These are phyloP conservation scores for Tricholoma bakamatsutake DNA, from an alignment of 768 basidiomycete species.

Conservation along the genomic window DNA sequence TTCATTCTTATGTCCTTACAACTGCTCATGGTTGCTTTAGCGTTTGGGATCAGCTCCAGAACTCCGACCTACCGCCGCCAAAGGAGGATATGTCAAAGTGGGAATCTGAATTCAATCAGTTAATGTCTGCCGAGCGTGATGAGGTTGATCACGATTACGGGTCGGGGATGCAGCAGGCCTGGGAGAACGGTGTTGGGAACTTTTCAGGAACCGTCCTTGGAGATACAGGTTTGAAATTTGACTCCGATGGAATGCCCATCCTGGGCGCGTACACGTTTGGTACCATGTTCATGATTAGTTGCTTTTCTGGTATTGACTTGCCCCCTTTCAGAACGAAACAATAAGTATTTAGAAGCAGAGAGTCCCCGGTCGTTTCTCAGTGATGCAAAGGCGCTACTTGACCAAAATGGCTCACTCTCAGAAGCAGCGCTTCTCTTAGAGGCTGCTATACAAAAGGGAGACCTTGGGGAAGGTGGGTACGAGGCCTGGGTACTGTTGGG, in stretches of 20 bases:
- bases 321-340: constrained; percentile 52
- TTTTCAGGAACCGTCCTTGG: constrained; percentile 27
- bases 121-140: constrained; percentile 65
- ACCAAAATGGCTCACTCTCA: constrained; percentile 78
- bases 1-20: neutral
- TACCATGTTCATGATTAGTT: constrained; percentile 28
- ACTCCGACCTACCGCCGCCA: constrained; percentile 51
- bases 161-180: constrained; percentile 54
- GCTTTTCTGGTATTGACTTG: neutral
- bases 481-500: constrained; percentile 93
- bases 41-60: constrained; percentile 56
- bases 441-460: constrained; percentile 81
- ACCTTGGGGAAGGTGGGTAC: constrained; percentile 74
- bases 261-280: constrained; percentile 73
- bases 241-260: constrained; percentile 73
- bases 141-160: constrained; percentile 62
- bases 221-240: constrained; percentile 41
- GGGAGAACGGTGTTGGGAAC: constrained; percentile 51
- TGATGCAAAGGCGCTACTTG: constrained; percentile 73
- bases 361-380: constrained; percentile 47
- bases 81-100: constrained; percentile 67
- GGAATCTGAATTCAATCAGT: constrained; percentile 79
- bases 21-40: constrained; percentile 27
- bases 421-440: constrained; percentile 86
- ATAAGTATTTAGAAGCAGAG: constrained; percentile 58